These are phyloP conservation scores for Erodium maritimum DNA, from an alignment of 345 rosid genomes.

Conservation along the genomic window DNA sequence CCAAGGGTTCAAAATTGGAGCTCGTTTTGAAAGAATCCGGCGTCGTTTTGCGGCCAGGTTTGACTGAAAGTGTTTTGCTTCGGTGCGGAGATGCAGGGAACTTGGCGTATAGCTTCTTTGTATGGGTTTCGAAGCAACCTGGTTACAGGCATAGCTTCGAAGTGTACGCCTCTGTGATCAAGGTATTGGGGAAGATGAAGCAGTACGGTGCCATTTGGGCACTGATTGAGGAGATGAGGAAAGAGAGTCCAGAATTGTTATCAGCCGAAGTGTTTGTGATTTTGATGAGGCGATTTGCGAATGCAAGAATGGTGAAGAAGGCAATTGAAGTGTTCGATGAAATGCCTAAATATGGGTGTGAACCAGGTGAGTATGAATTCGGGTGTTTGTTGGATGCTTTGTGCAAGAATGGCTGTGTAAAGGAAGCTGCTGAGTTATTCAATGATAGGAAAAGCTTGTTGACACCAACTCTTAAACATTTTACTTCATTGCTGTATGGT, in stretches of 20 bases:
- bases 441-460: conserved; percentile 65
- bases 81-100: conserved; percentile 91
- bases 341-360: conserved; percentile 80
- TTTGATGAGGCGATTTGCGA: conserved; percentile 62
- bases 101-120: conserved; percentile 68
- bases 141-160: conserved; percentile 55
- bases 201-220: conserved; percentile 83
- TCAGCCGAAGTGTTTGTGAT: conserved; percentile 60
- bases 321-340: conserved; percentile 85
- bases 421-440: conserved; percentile 75
- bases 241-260: conserved; percentile 53
- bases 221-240: conserved; percentile 78
- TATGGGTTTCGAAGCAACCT: conserved; percentile 78
- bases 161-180: conserved; percentile 63
- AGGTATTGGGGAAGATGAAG: conserved; percentile 69
- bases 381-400: conserved; percentile 76
- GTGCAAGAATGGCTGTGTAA: conserved; percentile 68
- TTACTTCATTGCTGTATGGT: conserved; percentile 68
- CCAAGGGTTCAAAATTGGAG: conserved; percentile 65
- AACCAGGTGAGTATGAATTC: conserved; percentile 60
- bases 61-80: conserved; percentile 68
- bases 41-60: conserved; percentile 44
- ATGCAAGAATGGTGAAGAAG: conserved; percentile 62
- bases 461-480: conserved; percentile 39
- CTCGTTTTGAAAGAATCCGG: conserved; percentile 73